Base-by-base conservation (phyloP, 2,329 filamentous ascomycete species). In the Trichoderma semiorbis region DNA sequence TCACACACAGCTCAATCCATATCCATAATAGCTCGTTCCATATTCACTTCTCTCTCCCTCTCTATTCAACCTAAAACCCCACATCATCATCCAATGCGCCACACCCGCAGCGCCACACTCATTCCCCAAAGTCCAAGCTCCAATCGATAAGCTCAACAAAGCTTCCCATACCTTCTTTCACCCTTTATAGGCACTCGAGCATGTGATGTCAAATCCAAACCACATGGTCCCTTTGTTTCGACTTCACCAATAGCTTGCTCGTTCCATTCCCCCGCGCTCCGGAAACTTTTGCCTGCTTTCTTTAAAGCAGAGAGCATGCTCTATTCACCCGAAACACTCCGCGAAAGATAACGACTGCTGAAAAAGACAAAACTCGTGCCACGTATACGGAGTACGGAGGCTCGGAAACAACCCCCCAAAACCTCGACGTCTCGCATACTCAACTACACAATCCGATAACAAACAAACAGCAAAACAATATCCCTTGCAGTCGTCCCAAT, bases 81-180 rank as follows among this genome's bases (percentile, higher is more conserved):
- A 57, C 69, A 39, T 30, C 66, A 53, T 24, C 47, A 21, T 8
- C 3, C 14, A 50, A 47, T 61, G 50, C 69, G 61, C 69, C 69
- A 68, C 63, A 71, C 10, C 47, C 68, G 60, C 6, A 47, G 63
- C 69, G 69, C 69, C 63, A 68, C 69, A 34, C 55, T 11, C 10
- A n/a, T n/a, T 32, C 28, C 5, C 26, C 16, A 21, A 21, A 58
- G 26, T 21, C 50, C 24, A 24, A 26, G 50, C 47, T 61, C 67
- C 47, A 70, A 70, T 70, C 68, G 68, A 70, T 70, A 70, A 70
- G 60, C n/a, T 30, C 21, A 24, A 43, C 36, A 21, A 57, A 64
- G 55, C 53, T 69, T 58, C 53, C 53, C n/a, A 12, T 24, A 11
- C n/a, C n/a, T 47, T 24, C 30, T 10, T 66, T 53, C 63, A 66